These are phyloP conservation scores for Pseudocercospora cruenta DNA, from an alignment of 2,329 filamentous ascomycete genomes.

Conservation along the genomic window DNA sequence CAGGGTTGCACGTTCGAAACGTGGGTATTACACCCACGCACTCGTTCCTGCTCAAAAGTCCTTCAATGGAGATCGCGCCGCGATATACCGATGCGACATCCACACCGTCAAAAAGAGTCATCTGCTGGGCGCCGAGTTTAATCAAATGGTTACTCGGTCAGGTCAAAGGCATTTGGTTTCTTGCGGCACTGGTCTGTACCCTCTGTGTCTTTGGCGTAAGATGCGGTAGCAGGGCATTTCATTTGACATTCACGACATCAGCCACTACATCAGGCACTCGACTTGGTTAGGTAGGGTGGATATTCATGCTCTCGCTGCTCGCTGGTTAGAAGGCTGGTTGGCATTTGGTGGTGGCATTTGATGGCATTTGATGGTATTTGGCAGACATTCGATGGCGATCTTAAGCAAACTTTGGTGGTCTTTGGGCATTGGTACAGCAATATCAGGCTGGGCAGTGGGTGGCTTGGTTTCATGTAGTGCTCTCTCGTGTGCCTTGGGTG, in stretches of 20 bases:
- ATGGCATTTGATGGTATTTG: not conserved
- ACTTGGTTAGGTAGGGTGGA: not conserved
- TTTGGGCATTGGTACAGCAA: not conserved
- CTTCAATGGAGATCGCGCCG: not conserved
- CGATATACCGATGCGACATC: not conserved
- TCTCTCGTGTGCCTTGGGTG: not conserved
- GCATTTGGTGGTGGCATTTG: not conserved
- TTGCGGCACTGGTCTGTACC: not conserved
- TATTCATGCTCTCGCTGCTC: constrained; percentile 6
- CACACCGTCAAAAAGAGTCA: not conserved
- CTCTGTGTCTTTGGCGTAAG: not conserved
- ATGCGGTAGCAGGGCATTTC: not conserved
- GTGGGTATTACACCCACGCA: not conserved
- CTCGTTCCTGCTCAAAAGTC: not conserved
- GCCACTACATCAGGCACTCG: constrained; percentile 3
- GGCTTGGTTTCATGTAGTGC: not conserved
- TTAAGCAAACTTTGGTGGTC: not conserved
- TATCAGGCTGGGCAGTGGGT: not conserved
- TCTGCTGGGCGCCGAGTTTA: not conserved
- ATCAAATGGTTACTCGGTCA: not conserved
- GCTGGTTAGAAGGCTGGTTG: not conserved
- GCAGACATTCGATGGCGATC: not conserved
- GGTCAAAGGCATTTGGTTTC: not conserved
- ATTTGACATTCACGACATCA: not conserved
- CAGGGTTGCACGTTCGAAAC: not conserved